Base-by-base conservation (phyloP, 805 yeast species). In the Suhomyces sp. region DNA sequence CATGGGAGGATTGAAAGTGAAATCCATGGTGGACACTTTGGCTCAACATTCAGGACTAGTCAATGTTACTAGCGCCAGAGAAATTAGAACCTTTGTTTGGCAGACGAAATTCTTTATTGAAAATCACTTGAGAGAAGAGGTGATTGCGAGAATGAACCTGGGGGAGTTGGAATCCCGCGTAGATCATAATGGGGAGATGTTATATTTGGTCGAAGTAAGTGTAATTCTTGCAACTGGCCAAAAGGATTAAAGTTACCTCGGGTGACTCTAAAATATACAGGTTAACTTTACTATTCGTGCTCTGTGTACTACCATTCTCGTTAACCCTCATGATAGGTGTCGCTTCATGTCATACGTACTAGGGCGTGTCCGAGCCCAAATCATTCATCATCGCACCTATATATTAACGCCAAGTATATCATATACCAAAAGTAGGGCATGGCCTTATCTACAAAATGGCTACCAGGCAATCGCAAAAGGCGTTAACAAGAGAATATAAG, bases 401-500 rank as follows among this genome's bases (percentile, higher is more conserved):
- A n/a, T n/a, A n/a, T n/a, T n/a, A n/a, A n/a, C n/a, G n/a, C n/a
- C n/a, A n/a, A n/a, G n/a, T n/a, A n/a, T n/a, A n/a, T n/a, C n/a
- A n/a, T n/a, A n/a, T n/a, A n/a, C n/a, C n/a, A n/a, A n/a, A n/a
- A n/a, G n/a, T n/a, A n/a, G n/a, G n/a, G n/a, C n/a, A n/a, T n/a
- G n/a, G 6, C 18, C 31, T 18, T 24, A 9, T 15, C 21, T 16
- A 23, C 27, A 26, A 7, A 28, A 67, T 67, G 73, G 70, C 68
- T 19, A 52, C 64, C 13, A 53, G 65, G 35, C 71, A 59, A 46
- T 60, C 72, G 18, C 71, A 64, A 41, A 65, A 60, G 33, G 55
- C 81, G 36, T 74, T 88, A 32, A 76, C 86, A 3, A 82, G 84
- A 54, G 97, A 88, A 63, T 88, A 87, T 60, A 86, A 83, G 56